These are phyloP conservation scores for Pseudogymnoascus sp. DNA, from an alignment of 2,329 filamentous ascomycete species.

Conservation along the genomic window DNA sequence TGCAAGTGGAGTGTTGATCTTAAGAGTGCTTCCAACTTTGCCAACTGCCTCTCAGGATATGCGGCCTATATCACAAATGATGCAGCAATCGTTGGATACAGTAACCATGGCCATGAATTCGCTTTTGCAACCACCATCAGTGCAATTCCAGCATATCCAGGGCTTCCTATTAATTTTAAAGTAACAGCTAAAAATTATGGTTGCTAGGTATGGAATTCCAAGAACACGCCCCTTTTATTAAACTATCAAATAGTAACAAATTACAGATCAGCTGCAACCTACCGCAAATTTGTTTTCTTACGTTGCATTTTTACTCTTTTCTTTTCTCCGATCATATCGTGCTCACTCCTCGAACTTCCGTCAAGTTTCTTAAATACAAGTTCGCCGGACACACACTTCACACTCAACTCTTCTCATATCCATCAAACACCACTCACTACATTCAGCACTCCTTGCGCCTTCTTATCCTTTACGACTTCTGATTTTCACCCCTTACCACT, in stretches of 20 bases:
- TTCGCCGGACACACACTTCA: background rate
- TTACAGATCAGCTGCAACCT: background rate
- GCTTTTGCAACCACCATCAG: background rate
- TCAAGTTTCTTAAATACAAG: background rate
- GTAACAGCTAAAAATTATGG: background rate
- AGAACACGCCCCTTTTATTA: background rate
- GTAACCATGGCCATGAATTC: background rate
- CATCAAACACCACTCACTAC: background rate
- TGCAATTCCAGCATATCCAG: background rate
- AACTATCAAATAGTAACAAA: background rate
- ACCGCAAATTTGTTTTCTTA: background rate
- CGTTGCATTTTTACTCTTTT: background rate
- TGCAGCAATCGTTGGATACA: background rate
- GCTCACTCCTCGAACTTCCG: background rate
- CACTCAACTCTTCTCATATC: background rate
- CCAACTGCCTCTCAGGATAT: background rate
- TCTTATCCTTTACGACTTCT: background rate
- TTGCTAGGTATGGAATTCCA: background rate
- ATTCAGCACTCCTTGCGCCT: background rate
- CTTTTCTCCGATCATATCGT: no score
- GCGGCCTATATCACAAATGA: background rate
- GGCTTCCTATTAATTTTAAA: background rate
- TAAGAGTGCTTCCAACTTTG: background rate
- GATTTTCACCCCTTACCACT: background rate
- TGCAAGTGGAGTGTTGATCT: background rate